A percentile compares a stretch with the other conserved stretches of the same genome.
Evolutionary conservation across 2,329 filamentous ascomycete genomes (phyloP).

Genomic region (Colletotrichum sp.): DNA sequence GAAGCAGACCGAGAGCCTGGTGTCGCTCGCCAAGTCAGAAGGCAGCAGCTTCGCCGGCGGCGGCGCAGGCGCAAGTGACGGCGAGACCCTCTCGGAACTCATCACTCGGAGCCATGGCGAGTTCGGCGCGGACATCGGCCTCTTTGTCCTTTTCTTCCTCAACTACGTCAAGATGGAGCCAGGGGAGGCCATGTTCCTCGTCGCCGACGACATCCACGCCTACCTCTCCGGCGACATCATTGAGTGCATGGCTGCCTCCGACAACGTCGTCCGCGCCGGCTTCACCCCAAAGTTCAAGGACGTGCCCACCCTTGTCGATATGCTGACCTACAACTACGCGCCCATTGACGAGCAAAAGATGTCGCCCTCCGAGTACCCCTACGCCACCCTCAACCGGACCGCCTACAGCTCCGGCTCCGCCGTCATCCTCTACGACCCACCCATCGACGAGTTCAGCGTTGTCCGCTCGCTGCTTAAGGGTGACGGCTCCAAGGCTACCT

Average conservation of each 20-base stretch:
- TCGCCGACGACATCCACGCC: constrained; percentile 96
- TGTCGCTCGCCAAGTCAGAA: constrained; percentile 72
- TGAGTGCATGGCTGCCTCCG: constrained; percentile 98
- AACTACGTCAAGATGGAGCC: constrained; percentile 90
- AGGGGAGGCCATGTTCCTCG: constrained; percentile 94
- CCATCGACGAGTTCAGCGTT: constrained; percentile 95
- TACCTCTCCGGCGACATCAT: constrained; percentile 95
- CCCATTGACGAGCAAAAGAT: constrained; percentile 97
- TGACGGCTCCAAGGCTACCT: constrained; percentile 80
- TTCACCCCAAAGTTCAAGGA: constrained; percentile 99
- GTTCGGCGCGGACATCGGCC: constrained; percentile 88
- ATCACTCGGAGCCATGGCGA: constrained; percentile 79
- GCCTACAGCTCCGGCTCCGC: constrained; percentile 81
- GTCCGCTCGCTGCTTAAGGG: constrained; percentile 78
- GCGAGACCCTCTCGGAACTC: constrained; percentile 76
- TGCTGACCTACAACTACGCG: constrained; percentile 95
- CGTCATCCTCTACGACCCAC: constrained; percentile 85
- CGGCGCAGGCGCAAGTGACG: constrained; percentile 70
- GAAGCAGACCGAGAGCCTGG: constrained; percentile 69
- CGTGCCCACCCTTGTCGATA: constrained; percentile 83
- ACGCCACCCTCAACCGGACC: constrained; percentile 78
- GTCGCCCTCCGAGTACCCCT: constrained; percentile 83
- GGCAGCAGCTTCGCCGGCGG: constrained; percentile 73
- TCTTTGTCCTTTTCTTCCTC: constrained; percentile 96
- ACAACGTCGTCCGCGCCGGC: constrained; percentile 96